A percentile compares a stretch with the other conserved stretches of the same genome.
Evolutionary conservation across 2,329 filamentous ascomycete species (phyloP).

Genomic region (Pseudocercospora musae): DNA sequence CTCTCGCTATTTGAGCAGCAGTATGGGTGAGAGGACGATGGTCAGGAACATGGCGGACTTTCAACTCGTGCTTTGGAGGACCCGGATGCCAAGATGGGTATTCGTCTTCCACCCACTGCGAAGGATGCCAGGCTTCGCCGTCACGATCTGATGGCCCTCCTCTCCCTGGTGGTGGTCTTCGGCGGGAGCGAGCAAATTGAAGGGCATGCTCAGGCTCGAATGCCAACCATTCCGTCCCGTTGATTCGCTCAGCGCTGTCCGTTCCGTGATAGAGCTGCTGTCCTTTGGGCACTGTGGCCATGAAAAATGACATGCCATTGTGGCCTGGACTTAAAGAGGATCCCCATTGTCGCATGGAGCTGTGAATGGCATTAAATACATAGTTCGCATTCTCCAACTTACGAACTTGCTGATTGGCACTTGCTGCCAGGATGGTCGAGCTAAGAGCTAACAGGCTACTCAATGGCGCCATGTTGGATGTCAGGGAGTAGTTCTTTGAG

Average conservation of each 20-base stretch:
- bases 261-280: constrained; percentile 68
- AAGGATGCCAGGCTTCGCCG: constrained; percentile 10
- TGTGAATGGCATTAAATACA: constrained; percentile 71
- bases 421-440: neutral
- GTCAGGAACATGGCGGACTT: constrained; percentile 6
- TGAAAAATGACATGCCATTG: constrained; percentile 71
- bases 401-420: neutral
- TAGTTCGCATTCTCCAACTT: constrained; percentile 20
- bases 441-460: neutral
- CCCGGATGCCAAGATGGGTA: neutral
- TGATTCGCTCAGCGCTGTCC: constrained; percentile 43
- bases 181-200: constrained; percentile 52
- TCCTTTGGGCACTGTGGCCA: constrained; percentile 61
- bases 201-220: constrained; percentile 74
- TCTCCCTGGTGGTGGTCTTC: constrained; percentile 17
- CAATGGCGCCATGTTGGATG: neutral
- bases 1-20: constrained; percentile 11
- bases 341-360: constrained; percentile 71
- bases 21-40: constrained; percentile 13
- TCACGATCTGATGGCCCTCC: constrained; percentile 3
- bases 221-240: constrained; percentile 66
- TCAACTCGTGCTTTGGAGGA: constrained; percentile 8
- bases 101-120: neutral
- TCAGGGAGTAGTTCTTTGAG: constrained; percentile 36
- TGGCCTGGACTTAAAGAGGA: constrained; percentile 61